Conservation (phyloP, 2,329 filamentous ascomycete species). For the Coniochaeta sp. region DNA sequence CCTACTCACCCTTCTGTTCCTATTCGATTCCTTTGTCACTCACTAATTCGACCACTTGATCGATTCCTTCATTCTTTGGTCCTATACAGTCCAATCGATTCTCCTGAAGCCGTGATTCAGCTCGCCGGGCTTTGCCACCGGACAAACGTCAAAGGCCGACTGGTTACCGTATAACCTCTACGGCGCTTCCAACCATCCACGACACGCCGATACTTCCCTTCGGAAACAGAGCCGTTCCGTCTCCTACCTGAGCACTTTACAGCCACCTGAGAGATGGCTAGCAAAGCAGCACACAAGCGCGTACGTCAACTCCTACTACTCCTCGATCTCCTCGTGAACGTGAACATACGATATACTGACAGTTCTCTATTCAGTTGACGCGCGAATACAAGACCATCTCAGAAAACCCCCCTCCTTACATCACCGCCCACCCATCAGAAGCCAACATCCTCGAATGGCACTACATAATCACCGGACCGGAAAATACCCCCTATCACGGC, state of each 20-base stretch:
- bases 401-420: constrained; percentile 79
- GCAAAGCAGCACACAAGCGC: constrained; percentile 65
- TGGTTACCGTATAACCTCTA: no score
- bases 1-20: no score
- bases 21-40: no score
- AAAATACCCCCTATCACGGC: constrained; percentile 85
- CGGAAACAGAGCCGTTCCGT: not conserved
- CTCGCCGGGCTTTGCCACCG: no score
- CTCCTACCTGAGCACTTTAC: not conserved
- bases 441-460: constrained; percentile 95
- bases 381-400: constrained; percentile 57
- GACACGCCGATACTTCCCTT: no score
- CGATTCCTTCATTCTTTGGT: no score
- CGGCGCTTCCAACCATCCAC: no score
- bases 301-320: constrained; percentile 29
- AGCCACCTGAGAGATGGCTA: constrained; percentile 47
- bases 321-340: not conserved
- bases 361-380: constrained; percentile 37
- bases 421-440: constrained; percentile 82
- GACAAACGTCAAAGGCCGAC: no score
- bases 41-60: no score
- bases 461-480: constrained; percentile 91
- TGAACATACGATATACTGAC: not conserved
- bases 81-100: no score
- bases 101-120: no score